Percentiles rank a stretch among this genome's conserved stretches.
Conservation (phyloP, 2,329 filamentous ascomycete genomes). For the Aspergillus quadricinctus region DNA sequence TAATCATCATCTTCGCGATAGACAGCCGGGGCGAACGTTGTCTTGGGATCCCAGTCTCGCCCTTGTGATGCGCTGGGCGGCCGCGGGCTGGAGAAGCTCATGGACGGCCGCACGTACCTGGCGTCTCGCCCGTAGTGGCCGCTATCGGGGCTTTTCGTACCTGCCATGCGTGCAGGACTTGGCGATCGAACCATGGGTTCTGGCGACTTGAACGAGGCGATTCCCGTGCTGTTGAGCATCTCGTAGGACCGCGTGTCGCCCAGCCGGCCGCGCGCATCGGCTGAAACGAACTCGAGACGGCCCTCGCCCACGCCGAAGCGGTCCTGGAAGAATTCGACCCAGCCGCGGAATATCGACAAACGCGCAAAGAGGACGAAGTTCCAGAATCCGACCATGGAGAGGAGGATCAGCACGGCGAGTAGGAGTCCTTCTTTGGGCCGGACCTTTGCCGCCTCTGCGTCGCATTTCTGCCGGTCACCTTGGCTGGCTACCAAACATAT, state of each 20-base stretch:
- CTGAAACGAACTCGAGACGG: constrained; percentile 78
- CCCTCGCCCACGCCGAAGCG: constrained; percentile 35
- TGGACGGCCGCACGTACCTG: constrained; percentile 43
- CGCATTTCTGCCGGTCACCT: constrained; percentile 64
- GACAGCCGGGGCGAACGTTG: constrained; percentile 30
- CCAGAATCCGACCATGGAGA: constrained; percentile 85
- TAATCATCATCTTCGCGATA: constrained; percentile 3
- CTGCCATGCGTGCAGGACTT: constrained; percentile 9
- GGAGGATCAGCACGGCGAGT: constrained; percentile 73
- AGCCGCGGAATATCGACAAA: constrained; percentile 79
- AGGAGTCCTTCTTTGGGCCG: constrained; percentile 73
- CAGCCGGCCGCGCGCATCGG: constrained; percentile 67
- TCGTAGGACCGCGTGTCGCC: constrained; percentile 69
- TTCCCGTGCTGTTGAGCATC: constrained; percentile 55
- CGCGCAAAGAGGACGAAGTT: constrained; percentile 76
- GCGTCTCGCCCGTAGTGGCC: constrained; percentile 40
- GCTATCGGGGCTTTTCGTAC: constrained; percentile 15
- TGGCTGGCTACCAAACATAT: constrained; percentile 59
- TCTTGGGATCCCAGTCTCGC: constrained; percentile 34
- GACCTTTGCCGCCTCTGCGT: constrained; percentile 55
- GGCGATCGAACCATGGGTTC: constrained; percentile 29
- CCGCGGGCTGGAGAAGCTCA: constrained; percentile 48
- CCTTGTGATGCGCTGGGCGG: constrained; percentile 32
- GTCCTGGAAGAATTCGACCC: constrained; percentile 62
- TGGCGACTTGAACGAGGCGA: constrained; percentile 26